Evolutionary conservation across 164 flowering plant species (phyloP), one percentile per base, ranked within the genome.

Genomic region (Santalum album): DNA sequence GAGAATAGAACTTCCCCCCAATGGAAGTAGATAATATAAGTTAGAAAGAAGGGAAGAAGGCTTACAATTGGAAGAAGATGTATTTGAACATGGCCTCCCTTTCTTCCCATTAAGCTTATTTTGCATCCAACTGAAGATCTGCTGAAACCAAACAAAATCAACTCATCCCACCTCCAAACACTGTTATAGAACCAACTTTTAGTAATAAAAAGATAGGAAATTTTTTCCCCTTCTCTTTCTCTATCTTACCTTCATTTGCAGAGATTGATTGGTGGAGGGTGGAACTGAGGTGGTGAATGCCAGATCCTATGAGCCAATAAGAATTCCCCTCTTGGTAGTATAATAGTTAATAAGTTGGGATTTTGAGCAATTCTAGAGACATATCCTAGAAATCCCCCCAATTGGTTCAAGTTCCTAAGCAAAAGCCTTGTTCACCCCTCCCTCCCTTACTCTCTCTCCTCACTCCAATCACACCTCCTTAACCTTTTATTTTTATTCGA

Each of bases 111-210:
- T 64, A 7, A 75, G 52, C 65, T 71, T 75, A 54, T 61, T 75
- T 46, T 75, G 79, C 71, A 75, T 62, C 79, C 79, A 75, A 42
- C 69, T 26, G 47, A 75, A 67, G 54, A 79, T 55, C 84, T 79
- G 77, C 70, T n/a, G n/a, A 56, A 36, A 36, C 16, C 15, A 2
- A 51, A 16, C 20, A 57, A 29, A 9, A 56, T 45, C 49, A 25
- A 53, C 43, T 16, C n/a, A 12, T 29, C n/a, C n/a, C n/a, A 29
- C 9, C 9, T 4, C 9, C 34, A 29, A 29, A 29, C 34, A 29
- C 9, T 4, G 34, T 9, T 29, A n/a, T n/a, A n/a, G n/a, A n/a
- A n/a, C n/a, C n/a, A n/a, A n/a, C n/a, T n/a, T n/a, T n/a, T n/a
- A n/a, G n/a, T n/a, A n/a, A n/a, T n/a, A n/a, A n/a, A n/a, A n/a